Percentiles rank a stretch among this genome's conserved stretches.
Conservation (phyloP, 306 rosid species). For the Cicer bijugum region DNA sequence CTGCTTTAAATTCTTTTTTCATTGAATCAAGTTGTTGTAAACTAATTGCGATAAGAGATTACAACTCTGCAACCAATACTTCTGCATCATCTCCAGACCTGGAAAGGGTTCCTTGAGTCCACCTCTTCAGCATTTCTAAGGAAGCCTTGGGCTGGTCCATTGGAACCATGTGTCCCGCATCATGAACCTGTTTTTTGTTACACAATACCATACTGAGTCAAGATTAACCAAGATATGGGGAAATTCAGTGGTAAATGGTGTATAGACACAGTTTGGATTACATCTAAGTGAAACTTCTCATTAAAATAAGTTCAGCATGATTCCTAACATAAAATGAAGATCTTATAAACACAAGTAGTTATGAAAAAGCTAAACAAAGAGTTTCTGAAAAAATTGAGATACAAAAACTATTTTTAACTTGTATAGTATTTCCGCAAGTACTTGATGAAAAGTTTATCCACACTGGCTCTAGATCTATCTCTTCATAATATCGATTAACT, state of each 20-base stretch:
- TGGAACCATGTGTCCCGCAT: conserved; percentile 99
- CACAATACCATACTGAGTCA: conserved; percentile 36
- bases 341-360: neutral
- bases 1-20: conserved; percentile 11
- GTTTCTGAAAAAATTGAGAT: neutral
- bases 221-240: conserved; percentile 20
- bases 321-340: neutral
- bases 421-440: neutral
- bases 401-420: neutral
- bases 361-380: neutral
- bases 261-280: conserved; percentile 14
- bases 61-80: conserved; percentile 67
- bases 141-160: conserved; percentile 99
- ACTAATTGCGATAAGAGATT: conserved; percentile 34
- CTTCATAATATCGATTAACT: neutral
- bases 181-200: conserved; percentile 69
- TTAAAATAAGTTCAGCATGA: neutral
- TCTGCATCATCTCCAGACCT: conserved; percentile 45
- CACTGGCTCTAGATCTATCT: neutral
- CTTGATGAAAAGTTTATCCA: conserved; percentile 15
- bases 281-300: neutral
- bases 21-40: conserved; percentile 17
- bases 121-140: conserved; percentile 84
- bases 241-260: conserved; percentile 13
- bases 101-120: conserved; percentile 79